Base-by-base conservation (phyloP, 2,329 filamentous ascomycete species). In the Colletotrichum sidae region DNA sequence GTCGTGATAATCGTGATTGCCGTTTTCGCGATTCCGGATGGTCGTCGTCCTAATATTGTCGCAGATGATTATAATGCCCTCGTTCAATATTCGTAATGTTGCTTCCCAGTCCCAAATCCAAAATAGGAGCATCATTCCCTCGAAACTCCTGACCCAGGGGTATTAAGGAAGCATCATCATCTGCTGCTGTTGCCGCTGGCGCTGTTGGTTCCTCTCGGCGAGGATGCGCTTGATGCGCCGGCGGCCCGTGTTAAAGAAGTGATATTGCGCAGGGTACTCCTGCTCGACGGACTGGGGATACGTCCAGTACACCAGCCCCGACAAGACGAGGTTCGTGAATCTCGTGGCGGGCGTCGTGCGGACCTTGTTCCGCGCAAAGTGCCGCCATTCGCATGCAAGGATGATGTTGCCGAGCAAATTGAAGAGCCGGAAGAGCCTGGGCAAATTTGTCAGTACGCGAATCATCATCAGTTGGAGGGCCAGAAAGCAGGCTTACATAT, bases 241-340 rank as follows among this genome's bases (percentile, higher is more conserved):
- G 11, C 63, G 52, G 47, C 63, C 63, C 25, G 63, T 66, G 47
- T 65, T 62, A 46, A 66, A 56, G 15, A 66, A 57, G 34, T 67
- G 60, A 35, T 67, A 67, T 37, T 64, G 64, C 9, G 64, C 46
- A 38, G 76, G 76, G 45, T 78, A 80, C 35, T 73, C 74, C 60
- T 80, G 78, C 62, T 80, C 76, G 5, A 80, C 70, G 17, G 72
- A 75, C 46, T 77, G 77, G 8, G 80, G 79, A 39, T 81, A 80
- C 6, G 78, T 80, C 77, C 78, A 81, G 51, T 79, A 76, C n/a
- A 80, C 75, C 34, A 80, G 60, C 1, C 72, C 70, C 0, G 76
- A 70, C 38, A 75, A 65, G 4, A 74, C 46, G 42, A 71, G 72
- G 63, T 75, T 75, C 39, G 74, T 50, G 15, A 65, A 50, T 8